Evolutionary conservation across 805 yeast genomes (phyloP), one percentile per base, ranked within the genome.

Genomic region (Saturnispora saitoi): DNA sequence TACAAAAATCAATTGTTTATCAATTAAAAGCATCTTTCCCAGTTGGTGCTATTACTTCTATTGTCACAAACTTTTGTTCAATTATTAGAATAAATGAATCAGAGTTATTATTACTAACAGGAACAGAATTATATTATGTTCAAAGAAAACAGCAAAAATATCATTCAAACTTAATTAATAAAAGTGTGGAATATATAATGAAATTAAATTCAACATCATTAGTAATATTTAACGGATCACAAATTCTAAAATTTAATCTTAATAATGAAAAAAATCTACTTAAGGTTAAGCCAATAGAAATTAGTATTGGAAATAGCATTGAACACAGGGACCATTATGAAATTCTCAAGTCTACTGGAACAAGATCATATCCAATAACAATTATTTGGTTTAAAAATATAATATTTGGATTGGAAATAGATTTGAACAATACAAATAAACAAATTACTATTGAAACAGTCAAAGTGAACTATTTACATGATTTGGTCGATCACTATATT

Each of bases 381-480:
- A 63, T 73, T 31, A 62, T 75, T 32, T 53, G 65, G n/a, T 68
- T 66, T 32, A 73, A 76, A 48, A 80, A 78, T 31, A 62, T 75
- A 44, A 61, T 76, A 7, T 65, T 73, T 46, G 77, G 80, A 4
- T 58, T 75, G n/a, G 80, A 76, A 47, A 60, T 74, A 9, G 78
- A 74, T 48, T 57, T 57, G 43, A 54, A 54, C 2, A 38, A 51
- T 4, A 48, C 17, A 34, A 20, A 47, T 24, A 47, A 57, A 15
- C 61, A 58, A 50, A 45, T 65, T 30, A 58, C 53, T 32, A 42
- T 65, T 14, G 65, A 60, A 38, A 59, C 69, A 1, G 69, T 69
- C 24, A 69, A 70, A 43, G 70, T 69, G 48, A 65, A 76, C 53
- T 70, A 75, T 40, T 56, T 77, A 34, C 68, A 70, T 51, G 69